Base-by-base conservation (phyloP, 352 stramenopile species). In the Phytophthora colocasiae region DNA sequence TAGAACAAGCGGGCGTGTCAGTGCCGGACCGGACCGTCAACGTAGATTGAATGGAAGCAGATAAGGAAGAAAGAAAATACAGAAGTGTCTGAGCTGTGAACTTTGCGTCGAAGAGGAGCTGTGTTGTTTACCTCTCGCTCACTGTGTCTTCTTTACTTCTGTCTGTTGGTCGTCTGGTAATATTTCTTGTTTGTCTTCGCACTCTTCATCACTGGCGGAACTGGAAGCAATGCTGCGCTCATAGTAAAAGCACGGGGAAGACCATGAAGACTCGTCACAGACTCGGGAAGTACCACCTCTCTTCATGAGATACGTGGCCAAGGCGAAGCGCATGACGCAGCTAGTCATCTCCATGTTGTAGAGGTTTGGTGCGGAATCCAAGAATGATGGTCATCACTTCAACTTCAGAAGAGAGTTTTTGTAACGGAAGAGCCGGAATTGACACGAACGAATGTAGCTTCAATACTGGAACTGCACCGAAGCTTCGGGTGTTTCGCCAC, bases 291-390 rank as follows among this genome's bases (percentile, higher is more conserved):
- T 15, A 0, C 29, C 29, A 11, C 63, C 56, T 27, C 57, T 66
- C 39, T 77, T 80, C 67, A 82, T 71, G 19, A 77, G 67, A 48
- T 77, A 78, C 31, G 74, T 77, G 38, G 71, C 63, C 55, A 80
- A 71, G 22, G 71, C 74, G 47, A 82, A 82, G 39, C 74, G 70
- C 59, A 78, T 63, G 40, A 78, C 57, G 31, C 12, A 67, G 26
- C 68, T 70, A 14, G 55, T 60, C 58, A 71, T 67, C 49, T 81
- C 69, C 73, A 81, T 78, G 14, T 36, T 68, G 45, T 2, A 8
- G 4, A 31, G 22, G 14, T n/a, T 17, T 19, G 46, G 36, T 50
- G 48, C 39, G 50, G 41, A 67, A 71, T 43, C 11, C 32, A 53
- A 58, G 59, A 71, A 39, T 67, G 58, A 66, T 32, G 45, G 57